Evolutionary conservation across 306 rosid genomes (phyloP), one percentile per base, ranked within the genome.

Genomic region (Sicyos edulis): DNA sequence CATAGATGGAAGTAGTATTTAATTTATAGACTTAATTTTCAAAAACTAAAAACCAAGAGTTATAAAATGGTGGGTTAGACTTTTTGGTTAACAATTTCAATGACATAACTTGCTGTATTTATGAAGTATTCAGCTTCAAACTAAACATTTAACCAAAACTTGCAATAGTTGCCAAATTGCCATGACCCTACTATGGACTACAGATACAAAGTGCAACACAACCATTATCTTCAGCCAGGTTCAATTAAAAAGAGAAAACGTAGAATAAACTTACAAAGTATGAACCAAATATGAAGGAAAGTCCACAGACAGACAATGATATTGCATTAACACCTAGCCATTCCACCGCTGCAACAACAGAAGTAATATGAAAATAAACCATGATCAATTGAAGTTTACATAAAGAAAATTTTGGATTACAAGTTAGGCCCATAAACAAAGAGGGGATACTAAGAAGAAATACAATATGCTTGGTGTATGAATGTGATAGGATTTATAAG

Each of bases 211-310:
- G 29, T n/a, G 4, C 71, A 19, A 65, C 17, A 40, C 16, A 64
- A 10, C 26, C 37, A 16, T 20, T 45, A 66, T 66, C 51, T 45
- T 45, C 40, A 16, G 56, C 61, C 61, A 70, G 69, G 59, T 21
- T 53, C 71, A 79, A 52, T 57, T 29, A 26, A 54, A 37, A 15
- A 54, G 54, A 50, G 44, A 13, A 71, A 24, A 76, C 10, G 44
- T 3, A 64, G 40, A 68, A 67, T 53, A 72, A 14, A 82, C 97
- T 91, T 87, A 91, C 99, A 74, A 91, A 84, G 77, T 84, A 93
- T 72, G 95, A 77, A 59, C 91, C 95, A 50, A 80, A 49, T 24
- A 82, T 82, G 76, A 93, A 71, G 82, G 64, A 56, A 75, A 91
- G 73, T 10, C 76, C 90, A 17, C 92, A 42, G 68, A 74, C 19